Base-by-base conservation (phyloP, 1,284 basidiomycete species). In the Ustilago curta region DNA sequence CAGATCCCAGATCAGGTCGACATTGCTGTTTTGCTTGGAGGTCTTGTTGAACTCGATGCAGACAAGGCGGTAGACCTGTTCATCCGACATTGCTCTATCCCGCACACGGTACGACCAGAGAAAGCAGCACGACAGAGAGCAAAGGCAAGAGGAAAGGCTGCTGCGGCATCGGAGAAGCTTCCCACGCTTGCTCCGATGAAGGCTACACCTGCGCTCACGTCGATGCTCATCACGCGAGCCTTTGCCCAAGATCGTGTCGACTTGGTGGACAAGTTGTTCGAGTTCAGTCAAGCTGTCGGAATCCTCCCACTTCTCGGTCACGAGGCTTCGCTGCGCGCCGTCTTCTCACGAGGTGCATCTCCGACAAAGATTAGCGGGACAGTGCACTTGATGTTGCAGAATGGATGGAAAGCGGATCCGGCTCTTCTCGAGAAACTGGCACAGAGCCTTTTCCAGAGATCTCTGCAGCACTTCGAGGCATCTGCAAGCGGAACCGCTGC, bases 11-110 rank as follows among this genome's bases (percentile, higher is more conserved):
- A 75, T 31, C 27, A 59, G 39, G 42, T 70, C 7, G 72, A 75
- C 23, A 61, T 75, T 31, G 27, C 44, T 6, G 63, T 75, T n/a
- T 21, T 75, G 49, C 58, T 75, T 6, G 59, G 63, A 31, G 72
- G 72, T 5, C 40, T 75, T 7, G 54, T 75, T 32, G 54, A 62
- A 25, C 18, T 67, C 14, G 55, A 75, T 25, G 52, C 67, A 25
- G 72, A 75, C 57, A 58, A 44, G 12, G 67, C 72, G 7, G 67
- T 75, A 8, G 40, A 67, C 4, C 60, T 75, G 2, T 70, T 60
- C 31, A 70, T 67, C 37, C 59, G n/a, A n/a, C 71, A 74, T 29
- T 69, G 66, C 27, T 48, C 66, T 0, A 50, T 45, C 8, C 52
- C 55, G 18, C 31, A 44, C 19, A 31, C 19, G 8, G 7, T 66